A percentile compares a stretch with the other conserved stretches of the same genome.
Conservation (phyloP, 2,329 filamentous ascomycete genomes). For the Boeremia exigua region DNA sequence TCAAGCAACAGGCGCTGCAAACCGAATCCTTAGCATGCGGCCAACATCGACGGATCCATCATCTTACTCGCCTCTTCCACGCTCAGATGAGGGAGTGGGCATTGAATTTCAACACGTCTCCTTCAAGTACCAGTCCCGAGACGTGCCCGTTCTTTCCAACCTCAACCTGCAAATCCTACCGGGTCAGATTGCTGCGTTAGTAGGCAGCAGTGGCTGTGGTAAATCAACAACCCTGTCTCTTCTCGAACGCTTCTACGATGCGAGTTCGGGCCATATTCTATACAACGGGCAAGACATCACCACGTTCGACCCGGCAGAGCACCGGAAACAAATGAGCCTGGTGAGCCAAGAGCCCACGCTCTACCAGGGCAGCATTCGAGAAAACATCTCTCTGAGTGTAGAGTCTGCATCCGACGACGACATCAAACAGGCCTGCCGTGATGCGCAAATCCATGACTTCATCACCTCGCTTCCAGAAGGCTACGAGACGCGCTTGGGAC, state of each 20-base stretch:
- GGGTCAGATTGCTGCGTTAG: slow-evolving; percentile 73
- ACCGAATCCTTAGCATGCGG: slow-evolving; percentile 47
- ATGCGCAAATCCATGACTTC: slow-evolving; percentile 50
- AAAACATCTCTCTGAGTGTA: slow-evolving; percentile 49
- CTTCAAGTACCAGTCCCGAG: slow-evolving; percentile 89
- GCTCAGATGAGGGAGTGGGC: slow-evolving; percentile 24
- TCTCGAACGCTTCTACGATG: slow-evolving; percentile 93
- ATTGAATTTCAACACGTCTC: slow-evolving; percentile 93
- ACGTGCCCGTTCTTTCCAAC: slow-evolving; percentile 67
- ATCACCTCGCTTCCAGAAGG: slow-evolving; percentile 45
- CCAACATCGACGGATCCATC: slow-evolving; percentile 15
- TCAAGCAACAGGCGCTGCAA: slow-evolving; percentile 45
- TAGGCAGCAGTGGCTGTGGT: slow-evolving; percentile 79
- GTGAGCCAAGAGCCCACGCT: slow-evolving; percentile 56
- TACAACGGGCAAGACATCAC: slow-evolving; percentile 53
- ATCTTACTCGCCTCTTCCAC: slow-evolving; percentile 17
- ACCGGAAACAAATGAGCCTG: slow-evolving; percentile 52
- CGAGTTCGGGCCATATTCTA: slow-evolving; percentile 75
- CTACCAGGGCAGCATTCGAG: slow-evolving; percentile 52
- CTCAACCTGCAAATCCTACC: slow-evolving; percentile 57
- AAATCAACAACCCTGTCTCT: slow-evolving; percentile 93
- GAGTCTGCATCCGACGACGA: slow-evolving; percentile 34
- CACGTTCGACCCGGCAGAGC: slow-evolving; percentile 43
- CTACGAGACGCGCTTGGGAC: slow-evolving; percentile 44
- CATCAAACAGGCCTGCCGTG: slow-evolving; percentile 41